Evolutionary conservation across 2,329 filamentous ascomycete genomes (phyloP).

Genomic region (Xylaria sp.): DNA sequence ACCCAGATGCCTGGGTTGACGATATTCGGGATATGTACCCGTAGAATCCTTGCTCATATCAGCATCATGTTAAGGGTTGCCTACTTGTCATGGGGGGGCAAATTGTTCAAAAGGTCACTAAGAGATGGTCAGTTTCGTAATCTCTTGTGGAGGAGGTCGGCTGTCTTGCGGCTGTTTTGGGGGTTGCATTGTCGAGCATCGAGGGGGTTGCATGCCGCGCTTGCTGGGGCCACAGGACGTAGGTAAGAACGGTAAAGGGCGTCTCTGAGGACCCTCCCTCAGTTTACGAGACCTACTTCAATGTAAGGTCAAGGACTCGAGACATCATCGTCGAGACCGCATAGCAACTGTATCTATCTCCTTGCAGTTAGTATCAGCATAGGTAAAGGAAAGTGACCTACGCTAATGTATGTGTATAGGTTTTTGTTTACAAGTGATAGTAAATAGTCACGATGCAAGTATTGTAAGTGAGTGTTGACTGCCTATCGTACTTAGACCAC

Average conservation of each 20-base stretch:
- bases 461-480: not conserved
- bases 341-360: not conserved
- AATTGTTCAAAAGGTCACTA: not conserved
- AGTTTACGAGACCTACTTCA: not conserved
- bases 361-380: not conserved
- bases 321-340: not conserved
- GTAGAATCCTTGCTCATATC: conserved; percentile 26
- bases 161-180: not conserved
- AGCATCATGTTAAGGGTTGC: conserved; percentile 12
- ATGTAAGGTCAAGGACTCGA: not conserved
- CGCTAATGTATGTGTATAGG: not conserved
- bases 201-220: conserved; percentile 28
- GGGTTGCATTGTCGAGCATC: conserved; percentile 4
- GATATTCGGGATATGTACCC: conserved; percentile 16
- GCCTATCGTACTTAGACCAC: not conserved
- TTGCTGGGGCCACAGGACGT: conserved; percentile 13
- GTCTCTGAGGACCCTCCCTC: not conserved
- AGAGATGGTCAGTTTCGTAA: conserved; percentile 8
- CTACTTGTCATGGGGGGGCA: not conserved
- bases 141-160: conserved; percentile 4
- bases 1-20: conserved; percentile 31
- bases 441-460: not conserved
- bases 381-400: not conserved
- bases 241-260: not conserved
- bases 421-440: not conserved